These are phyloP conservation scores for Clathrus columnatus DNA, from an alignment of 768 basidiomycete species.

Conservation along the genomic window DNA sequence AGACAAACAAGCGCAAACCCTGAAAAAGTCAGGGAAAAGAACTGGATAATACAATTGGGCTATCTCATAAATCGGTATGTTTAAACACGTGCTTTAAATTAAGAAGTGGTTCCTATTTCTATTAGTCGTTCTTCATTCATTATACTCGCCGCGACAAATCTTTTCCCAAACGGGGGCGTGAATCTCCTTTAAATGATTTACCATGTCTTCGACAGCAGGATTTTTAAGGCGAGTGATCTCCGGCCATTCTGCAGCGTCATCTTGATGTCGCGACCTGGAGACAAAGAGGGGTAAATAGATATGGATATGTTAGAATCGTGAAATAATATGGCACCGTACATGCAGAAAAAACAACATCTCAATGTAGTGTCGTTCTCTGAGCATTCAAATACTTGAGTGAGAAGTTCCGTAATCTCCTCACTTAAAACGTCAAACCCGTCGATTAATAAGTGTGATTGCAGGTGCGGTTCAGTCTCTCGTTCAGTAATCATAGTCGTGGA, in stretches of 20 bases:
- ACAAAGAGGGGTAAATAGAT: not conserved
- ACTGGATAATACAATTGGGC: too few species aligned
- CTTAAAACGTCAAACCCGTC: not conserved
- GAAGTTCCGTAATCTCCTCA: not conserved
- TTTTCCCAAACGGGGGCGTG: not conserved
- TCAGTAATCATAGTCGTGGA: too few species aligned
- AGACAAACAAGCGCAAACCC: too few species aligned
- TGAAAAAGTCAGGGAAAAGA: too few species aligned
- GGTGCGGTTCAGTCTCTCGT: not conserved
- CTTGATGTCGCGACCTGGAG: not conserved
- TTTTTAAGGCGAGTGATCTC: not conserved
- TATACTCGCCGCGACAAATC: not conserved
- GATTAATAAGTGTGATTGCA: not conserved
- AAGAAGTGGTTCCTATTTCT: not conserved
- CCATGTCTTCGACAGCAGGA: not conserved
- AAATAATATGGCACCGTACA: not conserved
- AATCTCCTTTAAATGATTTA: not conserved
- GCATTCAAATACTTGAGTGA: not conserved
- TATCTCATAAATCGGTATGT: too few species aligned
- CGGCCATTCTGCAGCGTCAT: conserved; percentile 4
- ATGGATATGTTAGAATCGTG: not conserved
- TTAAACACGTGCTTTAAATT: too few species aligned
- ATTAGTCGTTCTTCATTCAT: not conserved
- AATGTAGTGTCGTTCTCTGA: not conserved
- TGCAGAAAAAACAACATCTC: conserved; percentile 3